These are phyloP conservation scores for Phlegmacium glaucopus DNA, from an alignment of 768 basidiomycete species.

Conservation along the genomic window DNA sequence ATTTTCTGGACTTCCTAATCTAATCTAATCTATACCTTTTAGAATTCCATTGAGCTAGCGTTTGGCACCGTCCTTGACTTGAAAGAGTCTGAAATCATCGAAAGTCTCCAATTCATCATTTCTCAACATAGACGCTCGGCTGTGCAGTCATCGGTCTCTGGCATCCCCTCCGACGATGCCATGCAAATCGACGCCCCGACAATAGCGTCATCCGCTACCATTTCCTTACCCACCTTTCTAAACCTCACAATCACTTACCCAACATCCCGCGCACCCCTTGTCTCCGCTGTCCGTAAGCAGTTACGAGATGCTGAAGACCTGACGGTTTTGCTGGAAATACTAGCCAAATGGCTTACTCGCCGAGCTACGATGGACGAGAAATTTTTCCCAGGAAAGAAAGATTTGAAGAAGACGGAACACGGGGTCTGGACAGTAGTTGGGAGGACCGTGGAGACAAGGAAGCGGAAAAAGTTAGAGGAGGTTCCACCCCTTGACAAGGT, in stretches of 20 bases:
- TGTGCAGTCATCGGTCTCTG: slow-evolving; percentile 4
- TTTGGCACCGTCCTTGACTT: slow-evolving; percentile 58
- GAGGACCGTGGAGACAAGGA: slow-evolving; percentile 12
- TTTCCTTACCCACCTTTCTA: slow-evolving; percentile 33
- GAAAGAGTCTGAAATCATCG: slow-evolving; percentile 60
- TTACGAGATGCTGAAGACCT: slow-evolving; percentile 50
- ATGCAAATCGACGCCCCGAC: slow-evolving; percentile 31
- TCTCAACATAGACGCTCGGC: slow-evolving; percentile 28
- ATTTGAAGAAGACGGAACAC: slow-evolving; percentile 35
- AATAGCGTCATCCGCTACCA: slow-evolving; percentile 8
- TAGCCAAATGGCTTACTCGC: slow-evolving; percentile 47
- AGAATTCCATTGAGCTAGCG: slow-evolving; percentile 49
- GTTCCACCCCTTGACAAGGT: slow-evolving; percentile 46
- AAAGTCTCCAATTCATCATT: slow-evolving; percentile 44
- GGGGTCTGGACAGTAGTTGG: slow-evolving; percentile 35
- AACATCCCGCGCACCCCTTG: slow-evolving; percentile 37
- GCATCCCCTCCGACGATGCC: slow-evolving; percentile 32
- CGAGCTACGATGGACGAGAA: slow-evolving; percentile 32
- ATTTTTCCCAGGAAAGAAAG: slow-evolving; percentile 38
- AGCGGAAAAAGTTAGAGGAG: slow-evolving; percentile 22
- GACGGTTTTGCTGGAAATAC: slow-evolving; percentile 38
- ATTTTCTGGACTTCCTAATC: too few relatives aligned
- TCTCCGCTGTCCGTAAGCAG: slow-evolving; percentile 48
- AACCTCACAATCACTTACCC: slow-evolving; percentile 33
- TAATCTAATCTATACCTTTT: too few relatives aligned